Conservation (phyloP, 768 basidiomycete genomes). For the Lentinula detonsa region DNA sequence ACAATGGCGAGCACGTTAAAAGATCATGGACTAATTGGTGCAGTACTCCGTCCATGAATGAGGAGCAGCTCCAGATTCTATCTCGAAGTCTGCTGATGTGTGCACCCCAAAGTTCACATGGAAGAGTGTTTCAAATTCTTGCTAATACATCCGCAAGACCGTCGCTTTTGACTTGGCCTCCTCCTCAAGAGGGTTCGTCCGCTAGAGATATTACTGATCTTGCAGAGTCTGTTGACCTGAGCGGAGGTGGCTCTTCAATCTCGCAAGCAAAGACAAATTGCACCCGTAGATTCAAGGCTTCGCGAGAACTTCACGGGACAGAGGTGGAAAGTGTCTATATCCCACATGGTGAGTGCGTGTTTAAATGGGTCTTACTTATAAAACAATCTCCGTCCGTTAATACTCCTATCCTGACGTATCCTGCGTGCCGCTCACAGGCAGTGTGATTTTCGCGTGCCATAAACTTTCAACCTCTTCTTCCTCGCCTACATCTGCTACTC, state of each 20-base stretch:
- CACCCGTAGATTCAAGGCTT: slow-evolving; percentile 76
- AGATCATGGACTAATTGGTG: slow-evolving; percentile 88
- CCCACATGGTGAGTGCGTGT: slow-evolving; percentile 65
- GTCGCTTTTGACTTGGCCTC: slow-evolving; percentile 73
- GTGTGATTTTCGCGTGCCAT: slow-evolving; percentile 72
- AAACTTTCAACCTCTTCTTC: slow-evolving; percentile 45
- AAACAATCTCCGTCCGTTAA: neutral
- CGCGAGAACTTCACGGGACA: slow-evolving; percentile 55
- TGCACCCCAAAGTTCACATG: slow-evolving; percentile 33
- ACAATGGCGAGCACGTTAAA: slow-evolving; percentile 69
- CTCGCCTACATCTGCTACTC: slow-evolving; percentile 10
- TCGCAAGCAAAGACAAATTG: slow-evolving; percentile 76
- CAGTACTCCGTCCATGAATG: slow-evolving; percentile 61
- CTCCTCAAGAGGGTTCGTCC: slow-evolving; percentile 35
- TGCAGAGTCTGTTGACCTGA: slow-evolving; percentile 15
- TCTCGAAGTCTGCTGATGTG: slow-evolving; percentile 51
- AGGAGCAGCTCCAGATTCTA: slow-evolving; percentile 53
- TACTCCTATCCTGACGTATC: slow-evolving; percentile 6
- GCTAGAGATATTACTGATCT: slow-evolving; percentile 34
- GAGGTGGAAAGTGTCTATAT: slow-evolving; percentile 86
- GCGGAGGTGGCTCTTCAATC: slow-evolving; percentile 16
- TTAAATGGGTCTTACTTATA: slow-evolving; percentile 13
- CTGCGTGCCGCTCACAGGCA: slow-evolving; percentile 33
- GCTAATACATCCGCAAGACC: slow-evolving; percentile 51
- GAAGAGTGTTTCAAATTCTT: slow-evolving; percentile 75